Base-by-base conservation (phyloP, 163 green algal genomes). In the Coccomyxa subellipsoidea region DNA sequence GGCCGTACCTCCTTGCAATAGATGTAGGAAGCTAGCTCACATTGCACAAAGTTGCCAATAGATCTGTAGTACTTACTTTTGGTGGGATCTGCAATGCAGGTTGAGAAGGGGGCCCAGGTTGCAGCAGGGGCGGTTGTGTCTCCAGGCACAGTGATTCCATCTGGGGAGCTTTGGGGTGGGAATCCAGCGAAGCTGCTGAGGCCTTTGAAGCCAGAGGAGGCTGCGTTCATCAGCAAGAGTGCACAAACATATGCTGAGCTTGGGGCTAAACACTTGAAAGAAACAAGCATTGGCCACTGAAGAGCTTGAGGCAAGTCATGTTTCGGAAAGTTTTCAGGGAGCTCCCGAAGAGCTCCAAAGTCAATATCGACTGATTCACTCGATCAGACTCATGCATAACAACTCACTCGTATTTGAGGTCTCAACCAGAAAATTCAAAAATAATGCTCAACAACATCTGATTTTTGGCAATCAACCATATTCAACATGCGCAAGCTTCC, bases 101-200 rank as follows among this genome's bases (percentile, higher is more conserved):
- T 99, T 37, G 88, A 96, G 89, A 92, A 85, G 76, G 93, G 93
- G 34, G 89, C 93, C 3, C 97, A 99, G 59, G 94, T 99, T 32
- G 97, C 92, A 38, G 97, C 96, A 4, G 97, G 97, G 7, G 86
- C 96, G 3, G 84, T 99, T n/a, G 95, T 99, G 47, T 81, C 92
- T 12, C 91, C 95, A 7, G 89, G 91, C 71, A 94, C 92, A 3
- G 77, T 85, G 4, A 84, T 98, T 1, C 90, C 90, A 29, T 80
- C 80, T 7, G 93, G 94, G n/a, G 85, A 98, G 90, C 86, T 99
- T 12, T 96, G 93, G 93, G 95, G 90, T 5, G 96, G 96, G 54
- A 91, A 84, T 54, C 96, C 96, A 39, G 96, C 96, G 34, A 93
- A 92, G 87, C 93, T 95, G 80, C 84, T 99, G 83, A 88, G 97